These are phyloP conservation scores for Sclerotinia borealis DNA, from an alignment of 2,329 filamentous ascomycete genomes.

Conservation along the genomic window DNA sequence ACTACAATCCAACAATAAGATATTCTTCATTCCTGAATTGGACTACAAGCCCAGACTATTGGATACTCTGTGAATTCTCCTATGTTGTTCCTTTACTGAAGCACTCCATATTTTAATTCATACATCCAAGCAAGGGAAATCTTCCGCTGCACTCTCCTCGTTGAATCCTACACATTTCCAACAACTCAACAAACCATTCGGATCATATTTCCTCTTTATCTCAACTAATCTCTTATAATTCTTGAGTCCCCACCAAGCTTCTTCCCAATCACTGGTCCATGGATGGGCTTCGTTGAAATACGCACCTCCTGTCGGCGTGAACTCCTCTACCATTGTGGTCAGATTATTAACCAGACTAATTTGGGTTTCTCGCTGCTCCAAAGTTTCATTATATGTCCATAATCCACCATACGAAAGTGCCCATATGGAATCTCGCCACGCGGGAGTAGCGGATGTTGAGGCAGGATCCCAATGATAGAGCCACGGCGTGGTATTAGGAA, in stretches of 20 bases:
- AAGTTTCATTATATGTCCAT: slow-evolving; percentile 13
- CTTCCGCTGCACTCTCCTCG: slow-evolving; percentile 5
- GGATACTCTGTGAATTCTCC: too few relatives aligned
- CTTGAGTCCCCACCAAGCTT: slow-evolving; percentile 15
- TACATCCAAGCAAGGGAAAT: slow-evolving; percentile 13
- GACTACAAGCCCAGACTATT: too few relatives aligned
- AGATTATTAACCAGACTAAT: slow-evolving; percentile 1
- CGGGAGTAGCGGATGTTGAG: slow-evolving; percentile 19
- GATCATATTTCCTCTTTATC: slow-evolving; percentile 24
- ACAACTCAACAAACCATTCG: slow-evolving; percentile 18
- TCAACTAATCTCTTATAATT: slow-evolving; percentile 18
- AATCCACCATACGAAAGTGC: slow-evolving; percentile 7
- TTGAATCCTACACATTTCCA: slow-evolving; percentile 22
- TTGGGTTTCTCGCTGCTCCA: not conserved
- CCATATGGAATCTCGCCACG: slow-evolving; percentile 17
- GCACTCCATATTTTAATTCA: not conserved
- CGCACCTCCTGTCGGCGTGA: slow-evolving; percentile 14
- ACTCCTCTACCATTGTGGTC: not conserved
- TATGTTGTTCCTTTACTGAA: too few relatives aligned
- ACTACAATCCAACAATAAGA: too few relatives aligned
- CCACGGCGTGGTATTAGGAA: slow-evolving; percentile 16
- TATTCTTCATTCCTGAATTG: too few relatives aligned
- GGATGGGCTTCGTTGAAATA: slow-evolving; percentile 21
- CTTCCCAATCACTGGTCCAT: slow-evolving; percentile 18
- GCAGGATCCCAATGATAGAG: slow-evolving; percentile 13